Evolutionary conservation across 1,284 basidiomycete genomes (phyloP).

Genomic region (Ceratobasidium papillatum): DNA sequence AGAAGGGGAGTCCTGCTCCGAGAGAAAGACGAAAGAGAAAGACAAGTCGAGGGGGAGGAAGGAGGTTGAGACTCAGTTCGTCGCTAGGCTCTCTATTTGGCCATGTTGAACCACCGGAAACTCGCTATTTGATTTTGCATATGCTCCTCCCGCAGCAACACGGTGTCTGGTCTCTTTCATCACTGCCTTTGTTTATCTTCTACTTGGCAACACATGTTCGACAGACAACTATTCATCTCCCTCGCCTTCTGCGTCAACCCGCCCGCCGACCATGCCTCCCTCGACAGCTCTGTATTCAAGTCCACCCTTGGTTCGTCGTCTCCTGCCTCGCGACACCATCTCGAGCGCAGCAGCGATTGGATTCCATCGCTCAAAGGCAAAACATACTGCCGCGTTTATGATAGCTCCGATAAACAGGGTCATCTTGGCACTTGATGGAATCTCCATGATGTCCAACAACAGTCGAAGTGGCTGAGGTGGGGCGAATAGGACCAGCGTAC

Average conservation of each 20-base stretch:
- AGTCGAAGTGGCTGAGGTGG: slow-evolving; percentile 70
- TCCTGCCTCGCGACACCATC: slow-evolving; percentile 50
- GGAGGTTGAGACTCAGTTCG: not conserved
- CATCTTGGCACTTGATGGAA: slow-evolving; percentile 76
- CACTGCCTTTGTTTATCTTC: slow-evolving; percentile 19
- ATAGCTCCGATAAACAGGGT: slow-evolving; percentile 75
- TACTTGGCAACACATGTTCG: slow-evolving; percentile 18
- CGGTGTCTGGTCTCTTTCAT: slow-evolving; percentile 3
- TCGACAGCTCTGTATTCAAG: slow-evolving; percentile 79
- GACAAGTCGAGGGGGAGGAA: slow-evolving; percentile 30
- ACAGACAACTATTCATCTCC: slow-evolving; percentile 38
- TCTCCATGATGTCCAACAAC: slow-evolving; percentile 79
- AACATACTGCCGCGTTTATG: slow-evolving; percentile 77
- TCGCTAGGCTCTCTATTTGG: slow-evolving; percentile 17
- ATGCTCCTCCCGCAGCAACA: slow-evolving; percentile 4
- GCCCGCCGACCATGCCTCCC: slow-evolving; percentile 59
- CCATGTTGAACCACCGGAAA: not conserved
- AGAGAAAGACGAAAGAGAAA: slow-evolving; percentile 54
- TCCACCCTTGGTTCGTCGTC: slow-evolving; percentile 62
- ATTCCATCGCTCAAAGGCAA: slow-evolving; percentile 84
- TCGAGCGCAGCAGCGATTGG: slow-evolving; percentile 66
- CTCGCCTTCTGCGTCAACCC: slow-evolving; percentile 1
- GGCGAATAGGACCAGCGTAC: slow-evolving; percentile 74
- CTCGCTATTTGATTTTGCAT: not conserved
- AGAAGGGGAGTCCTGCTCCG: slow-evolving; percentile 62